Percentiles rank a stretch among this genome's conserved stretches.
These are phyloP conservation scores for Lathyrus oleraceus DNA, from an alignment of 306 rosid species.

Conservation along the genomic window DNA sequence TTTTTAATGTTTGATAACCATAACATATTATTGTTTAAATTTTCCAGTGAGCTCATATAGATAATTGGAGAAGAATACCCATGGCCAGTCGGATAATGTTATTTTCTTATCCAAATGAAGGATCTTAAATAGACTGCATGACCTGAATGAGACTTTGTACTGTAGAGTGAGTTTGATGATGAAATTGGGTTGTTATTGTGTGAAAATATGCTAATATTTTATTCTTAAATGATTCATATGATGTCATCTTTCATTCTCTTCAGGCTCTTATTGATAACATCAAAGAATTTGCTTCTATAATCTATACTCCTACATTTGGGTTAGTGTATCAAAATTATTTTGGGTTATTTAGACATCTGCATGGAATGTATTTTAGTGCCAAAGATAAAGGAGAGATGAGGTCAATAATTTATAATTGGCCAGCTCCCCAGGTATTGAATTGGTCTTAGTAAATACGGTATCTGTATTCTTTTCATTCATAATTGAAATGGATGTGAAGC, in stretches of 20 bases:
- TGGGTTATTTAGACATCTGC: conserved; percentile 91
- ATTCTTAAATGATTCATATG: conserved; percentile 22
- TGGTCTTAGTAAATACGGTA: conserved; percentile 19
- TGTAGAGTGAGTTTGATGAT: conserved; percentile 72
- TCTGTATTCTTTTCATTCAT: conserved; percentile 10
- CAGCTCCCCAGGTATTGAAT: conserved; percentile 65
- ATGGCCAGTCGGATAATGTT: conserved; percentile 63
- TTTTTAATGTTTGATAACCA: conserved; percentile 10
- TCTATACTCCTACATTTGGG: conserved; percentile 97
- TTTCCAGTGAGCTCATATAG: conserved; percentile 83
- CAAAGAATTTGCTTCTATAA: conserved; percentile 85
- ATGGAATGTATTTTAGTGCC: no score
- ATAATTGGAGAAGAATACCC: conserved; percentile 85
- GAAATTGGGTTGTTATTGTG: conserved; percentile 21
- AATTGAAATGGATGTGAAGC: background rate
- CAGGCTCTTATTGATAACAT: conserved; percentile 95
- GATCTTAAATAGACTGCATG: conserved; percentile 92
- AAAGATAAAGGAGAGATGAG: no score
- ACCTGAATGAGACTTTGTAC: conserved; percentile 92
- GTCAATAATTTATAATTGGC: no score
- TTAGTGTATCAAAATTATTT: conserved; percentile 96
- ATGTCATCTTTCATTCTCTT: conserved; percentile 29
- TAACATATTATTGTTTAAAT: background rate
- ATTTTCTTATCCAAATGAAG: conserved; percentile 94
- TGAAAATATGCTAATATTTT: conserved; percentile 20